Evolutionary conservation across 164 flowering plant genomes (phyloP).

Genomic region (Kingdonia uniflora): DNA sequence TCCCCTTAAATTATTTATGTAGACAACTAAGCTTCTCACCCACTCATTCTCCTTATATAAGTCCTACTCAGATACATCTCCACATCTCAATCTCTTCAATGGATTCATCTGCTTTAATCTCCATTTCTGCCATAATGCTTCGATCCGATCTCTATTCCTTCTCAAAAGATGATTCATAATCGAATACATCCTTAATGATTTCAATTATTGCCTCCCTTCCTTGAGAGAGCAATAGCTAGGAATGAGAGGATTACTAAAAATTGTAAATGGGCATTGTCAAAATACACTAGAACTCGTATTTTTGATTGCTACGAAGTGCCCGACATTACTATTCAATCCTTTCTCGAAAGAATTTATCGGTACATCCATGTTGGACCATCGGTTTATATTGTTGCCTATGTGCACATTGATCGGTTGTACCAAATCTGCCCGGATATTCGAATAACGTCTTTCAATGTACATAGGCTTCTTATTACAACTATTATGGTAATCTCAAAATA

Average conservation of each 20-base stretch:
- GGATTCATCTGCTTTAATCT: constrained; percentile 19
- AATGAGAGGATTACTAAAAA: constrained; percentile 44
- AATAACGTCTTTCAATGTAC: constrained; percentile 57
- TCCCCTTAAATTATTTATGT: too few species aligned
- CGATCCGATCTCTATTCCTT: constrained; percentile 62
- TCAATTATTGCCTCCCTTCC: constrained; percentile 80
- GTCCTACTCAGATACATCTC: not conserved
- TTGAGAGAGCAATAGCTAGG: constrained; percentile 64
- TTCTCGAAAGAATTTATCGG: constrained; percentile 71
- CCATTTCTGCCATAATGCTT: constrained; percentile 70
- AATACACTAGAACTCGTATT: constrained; percentile 14
- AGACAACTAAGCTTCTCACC: too few species aligned
- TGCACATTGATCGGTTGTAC: constrained; percentile 77
- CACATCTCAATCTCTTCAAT: constrained; percentile 6
- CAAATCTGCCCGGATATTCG: constrained; percentile 53
- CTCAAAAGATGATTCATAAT: constrained; percentile 28
- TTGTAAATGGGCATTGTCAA: constrained; percentile 19
- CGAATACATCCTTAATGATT: constrained; percentile 56
- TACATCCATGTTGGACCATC: constrained; percentile 66
- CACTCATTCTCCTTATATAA: too few species aligned
- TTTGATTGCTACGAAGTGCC: constrained; percentile 54
- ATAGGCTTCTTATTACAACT: constrained; percentile 76
- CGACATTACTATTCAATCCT: constrained; percentile 64
- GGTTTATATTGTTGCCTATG: constrained; percentile 78
- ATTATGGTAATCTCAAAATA: constrained; percentile 92